phyloP scores from a whole-genome alignment of 225 moss, liverwort and hornwort species.

The Anthoceros angustus region DNA sequence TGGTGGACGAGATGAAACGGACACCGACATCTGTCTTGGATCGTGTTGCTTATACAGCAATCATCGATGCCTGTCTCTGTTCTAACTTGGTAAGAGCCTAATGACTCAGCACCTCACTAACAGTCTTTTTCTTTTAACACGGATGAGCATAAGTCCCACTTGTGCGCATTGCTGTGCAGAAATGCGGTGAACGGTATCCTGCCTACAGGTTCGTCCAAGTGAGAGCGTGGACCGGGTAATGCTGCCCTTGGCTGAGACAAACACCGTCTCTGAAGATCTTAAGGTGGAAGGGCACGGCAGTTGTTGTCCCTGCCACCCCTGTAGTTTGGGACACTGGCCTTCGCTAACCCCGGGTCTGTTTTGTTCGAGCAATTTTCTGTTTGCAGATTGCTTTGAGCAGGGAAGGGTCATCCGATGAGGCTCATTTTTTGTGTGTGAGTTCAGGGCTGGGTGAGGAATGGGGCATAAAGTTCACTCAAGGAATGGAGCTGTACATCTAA shows the following conservation, averaged over 20 bases:
- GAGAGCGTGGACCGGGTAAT: constrained; percentile 62
- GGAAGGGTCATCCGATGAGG: too few relatives aligned
- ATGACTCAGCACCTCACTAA: not conserved
- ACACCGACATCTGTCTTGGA: constrained; percentile 75
- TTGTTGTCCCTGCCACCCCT: not conserved
- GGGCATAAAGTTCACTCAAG: too few relatives aligned
- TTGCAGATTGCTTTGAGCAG: too few relatives aligned
- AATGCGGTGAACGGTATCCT: not conserved
- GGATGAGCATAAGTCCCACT: constrained; percentile 39
- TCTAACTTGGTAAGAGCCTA: constrained; percentile 5
- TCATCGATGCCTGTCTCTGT: constrained; percentile 82
- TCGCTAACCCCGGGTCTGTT: constrained; percentile 44
- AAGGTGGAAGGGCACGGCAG: constrained; percentile 17
- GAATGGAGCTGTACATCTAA: too few relatives aligned
- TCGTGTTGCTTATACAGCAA: constrained; percentile 85
- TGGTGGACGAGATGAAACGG: constrained; percentile 68
- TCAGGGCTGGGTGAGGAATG: too few relatives aligned
- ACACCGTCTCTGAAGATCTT: constrained; percentile 38
- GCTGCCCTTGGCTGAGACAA: constrained; percentile 42
- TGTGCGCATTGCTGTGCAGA: not conserved
- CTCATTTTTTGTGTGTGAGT: too few relatives aligned
- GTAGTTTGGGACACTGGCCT: constrained; percentile 28
- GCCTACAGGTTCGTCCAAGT: constrained; percentile 52
- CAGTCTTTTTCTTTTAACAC: constrained; percentile 28
- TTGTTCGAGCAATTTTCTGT: too few relatives aligned